A percentile compares a stretch with the other conserved stretches of the same genome.
Evolutionary conservation across 768 basidiomycete genomes (phyloP).

Genomic region (Termitomyces sp.): DNA sequence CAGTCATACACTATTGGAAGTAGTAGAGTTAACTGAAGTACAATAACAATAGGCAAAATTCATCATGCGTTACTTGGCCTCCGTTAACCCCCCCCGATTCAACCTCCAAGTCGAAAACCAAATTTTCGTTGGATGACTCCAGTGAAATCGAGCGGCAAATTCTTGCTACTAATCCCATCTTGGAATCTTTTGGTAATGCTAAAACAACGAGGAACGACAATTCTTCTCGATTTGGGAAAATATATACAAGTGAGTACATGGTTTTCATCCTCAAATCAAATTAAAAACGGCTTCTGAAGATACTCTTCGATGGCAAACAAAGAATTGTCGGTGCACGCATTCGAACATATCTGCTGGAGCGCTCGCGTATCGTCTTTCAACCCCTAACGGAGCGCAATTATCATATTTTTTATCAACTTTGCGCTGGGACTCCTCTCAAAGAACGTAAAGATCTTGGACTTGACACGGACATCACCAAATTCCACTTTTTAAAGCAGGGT

Average conservation of each 20-base stretch:
- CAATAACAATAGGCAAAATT: constrained; percentile 73
- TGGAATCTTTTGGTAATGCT: constrained; percentile 98
- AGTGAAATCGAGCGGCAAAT: constrained; percentile 98
- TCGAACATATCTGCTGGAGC: constrained; percentile 95
- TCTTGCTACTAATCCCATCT: constrained; percentile 97
- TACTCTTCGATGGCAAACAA: constrained; percentile 93
- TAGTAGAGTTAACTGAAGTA: constrained; percentile 7
- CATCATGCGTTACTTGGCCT: constrained; percentile 98
- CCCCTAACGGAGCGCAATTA: constrained; percentile 97
- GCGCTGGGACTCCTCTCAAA: constrained; percentile 91
- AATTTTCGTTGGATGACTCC: constrained; percentile 76
- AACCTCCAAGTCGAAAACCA: constrained; percentile 59
- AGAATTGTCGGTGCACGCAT: constrained; percentile 99
- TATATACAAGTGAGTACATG: constrained; percentile 84
- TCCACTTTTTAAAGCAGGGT: constrained; percentile 91
- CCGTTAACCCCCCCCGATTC: constrained; percentile 86
- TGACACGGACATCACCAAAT: constrained; percentile 81
- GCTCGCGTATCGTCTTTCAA: constrained; percentile 96
- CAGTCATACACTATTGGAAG: background rate
- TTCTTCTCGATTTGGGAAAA: constrained; percentile 98
- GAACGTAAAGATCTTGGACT: constrained; percentile 94
- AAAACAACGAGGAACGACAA: constrained; percentile 99
- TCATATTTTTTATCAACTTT: constrained; percentile 99
- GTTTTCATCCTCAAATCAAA: constrained; percentile 1
- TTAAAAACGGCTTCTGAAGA: constrained; percentile 45